Base-by-base conservation (phyloP, 2,329 filamentous ascomycete genomes). In the Arthrocladium fulminans region DNA sequence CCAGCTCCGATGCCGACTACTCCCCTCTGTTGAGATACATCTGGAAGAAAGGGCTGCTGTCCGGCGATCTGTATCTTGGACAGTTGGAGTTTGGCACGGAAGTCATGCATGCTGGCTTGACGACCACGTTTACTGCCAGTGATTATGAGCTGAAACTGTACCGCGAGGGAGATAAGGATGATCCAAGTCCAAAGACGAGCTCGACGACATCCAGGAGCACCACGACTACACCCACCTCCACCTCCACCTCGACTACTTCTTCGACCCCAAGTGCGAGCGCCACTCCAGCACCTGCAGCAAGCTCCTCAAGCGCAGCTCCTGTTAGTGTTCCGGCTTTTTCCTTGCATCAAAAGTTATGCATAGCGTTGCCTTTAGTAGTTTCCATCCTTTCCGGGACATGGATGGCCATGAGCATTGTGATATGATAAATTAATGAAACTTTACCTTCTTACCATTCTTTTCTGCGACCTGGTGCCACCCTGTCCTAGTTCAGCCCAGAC, bases 61-160 rank as follows among this genome's bases (percentile, higher is more conserved):
- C 45, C 10, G 48, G 49, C 15, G 45, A 45, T 9, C 39, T 53
- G 37, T 53, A 48, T 17, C 39, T 53, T 27, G 51, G 51, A 3
- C 49, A 51, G 30, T 30, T 53, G 2, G 51, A 53, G 22, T 53
- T 53, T 43, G 51, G 51, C 25, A 48, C 47, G 17, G 51, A 53
- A 32, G 42, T 53, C 34, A 51, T 53, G 48, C 45, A 51, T 47
- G 51, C 51, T 15, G 49, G 46, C 10, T 12, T 40, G 29, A 29
- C 47, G 32, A 49, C 51, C 22, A 44, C 32, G 7, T 53, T 50
- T 39, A 23, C 48, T 15, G 49, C 47, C 1, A 46, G 27, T 17
- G 27, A 45, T 25, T 48, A 48, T 27, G 43, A 45, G n/a, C 29
- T 53, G 35, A 38, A 38, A 12, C 38, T 53, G 12, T 48, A 42